phyloP scores from a whole-genome alignment of 345 rosid genomes.

The Rubroshorea leprosula region DNA sequence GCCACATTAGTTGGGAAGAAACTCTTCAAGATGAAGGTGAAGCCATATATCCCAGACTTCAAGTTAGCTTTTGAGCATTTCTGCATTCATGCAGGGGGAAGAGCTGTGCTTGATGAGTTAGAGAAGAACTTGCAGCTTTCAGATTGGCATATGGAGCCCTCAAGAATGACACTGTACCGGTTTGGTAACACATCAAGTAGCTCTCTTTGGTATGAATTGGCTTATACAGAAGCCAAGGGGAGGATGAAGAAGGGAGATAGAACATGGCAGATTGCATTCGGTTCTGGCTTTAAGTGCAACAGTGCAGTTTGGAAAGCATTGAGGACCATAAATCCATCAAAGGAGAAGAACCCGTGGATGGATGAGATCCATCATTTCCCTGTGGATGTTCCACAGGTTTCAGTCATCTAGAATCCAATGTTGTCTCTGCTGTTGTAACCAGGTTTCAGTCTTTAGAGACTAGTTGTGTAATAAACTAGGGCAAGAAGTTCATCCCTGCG shows the following conservation, averaged over 20 bases:
- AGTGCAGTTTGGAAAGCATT: constrained; percentile 57
- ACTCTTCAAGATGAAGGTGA: constrained; percentile 47
- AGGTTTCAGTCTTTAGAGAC: no score
- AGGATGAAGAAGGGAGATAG: constrained; percentile 51
- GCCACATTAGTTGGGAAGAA: constrained; percentile 41
- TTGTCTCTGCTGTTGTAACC: no score
- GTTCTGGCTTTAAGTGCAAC: constrained; percentile 55
- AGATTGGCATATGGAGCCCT: constrained; percentile 55
- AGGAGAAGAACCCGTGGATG: constrained; percentile 51
- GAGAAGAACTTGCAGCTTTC: constrained; percentile 58
- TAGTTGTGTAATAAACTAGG: no score
- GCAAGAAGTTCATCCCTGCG: no score
- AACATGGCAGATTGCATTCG: constrained; percentile 61
- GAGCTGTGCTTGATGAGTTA: constrained; percentile 54
- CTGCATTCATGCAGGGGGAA: constrained; percentile 54
- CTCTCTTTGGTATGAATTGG: no score
- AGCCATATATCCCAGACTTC: constrained; percentile 62
- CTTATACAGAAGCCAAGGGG: constrained; percentile 55
- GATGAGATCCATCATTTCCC: constrained; percentile 52
- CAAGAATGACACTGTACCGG: constrained; percentile 51
- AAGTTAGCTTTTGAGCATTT: constrained; percentile 60
- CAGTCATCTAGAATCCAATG: constrained; percentile 25
- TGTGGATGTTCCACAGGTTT: constrained; percentile 53
- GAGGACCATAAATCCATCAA: constrained; percentile 32
- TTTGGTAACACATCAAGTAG: constrained; percentile 58